phyloP scores from a whole-genome alignment of 139 green algal genomes.

The Picochlorum sp. region DNA sequence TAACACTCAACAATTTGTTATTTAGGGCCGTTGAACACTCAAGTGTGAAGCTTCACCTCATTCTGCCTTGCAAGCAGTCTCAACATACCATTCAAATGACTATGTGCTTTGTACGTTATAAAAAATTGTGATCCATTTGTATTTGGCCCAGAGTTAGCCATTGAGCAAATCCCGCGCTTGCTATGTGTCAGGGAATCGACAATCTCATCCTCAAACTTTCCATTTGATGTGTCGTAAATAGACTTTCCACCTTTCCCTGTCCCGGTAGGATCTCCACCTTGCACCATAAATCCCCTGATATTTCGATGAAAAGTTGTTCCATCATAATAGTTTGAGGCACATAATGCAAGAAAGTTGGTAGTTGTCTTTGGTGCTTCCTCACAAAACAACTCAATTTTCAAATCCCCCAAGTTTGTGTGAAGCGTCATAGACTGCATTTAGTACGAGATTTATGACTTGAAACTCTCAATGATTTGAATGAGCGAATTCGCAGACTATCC shows the following conservation, averaged over 20 bases:
- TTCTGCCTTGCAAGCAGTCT: not conserved
- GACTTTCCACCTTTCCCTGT: slow-evolving; percentile 86
- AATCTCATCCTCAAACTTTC: slow-evolving; percentile 94
- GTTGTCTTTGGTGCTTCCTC: slow-evolving; percentile 58
- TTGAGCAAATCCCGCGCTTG: slow-evolving; percentile 82
- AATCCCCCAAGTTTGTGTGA: slow-evolving; percentile 89
- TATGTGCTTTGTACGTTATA: slow-evolving; percentile 89
- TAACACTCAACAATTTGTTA: not conserved
- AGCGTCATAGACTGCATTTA: slow-evolving; percentile 80
- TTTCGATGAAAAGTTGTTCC: slow-evolving; percentile 87
- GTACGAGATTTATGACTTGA: not conserved
- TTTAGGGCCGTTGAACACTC: not conserved
- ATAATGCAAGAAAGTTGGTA: slow-evolving; percentile 94
- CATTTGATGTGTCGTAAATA: slow-evolving; percentile 75
- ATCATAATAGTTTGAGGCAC: slow-evolving; percentile 83
- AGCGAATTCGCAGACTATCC: no score
- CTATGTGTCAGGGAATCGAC: slow-evolving; percentile 74
- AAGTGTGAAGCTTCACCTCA: not conserved
- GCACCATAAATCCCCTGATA: slow-evolving; percentile 91
- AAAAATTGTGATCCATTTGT: slow-evolving; percentile 89
- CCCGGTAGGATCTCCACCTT: slow-evolving; percentile 81
- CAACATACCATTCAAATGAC: slow-evolving; percentile 85
- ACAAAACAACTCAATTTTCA: slow-evolving; percentile 94
- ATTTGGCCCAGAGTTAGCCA: slow-evolving; percentile 96
- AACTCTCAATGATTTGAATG: no score